Evolutionary conservation across 2,329 filamentous ascomycete genomes (phyloP), one percentile per base, ranked within the genome.

Genomic region (Dichotomopilus funicola): DNA sequence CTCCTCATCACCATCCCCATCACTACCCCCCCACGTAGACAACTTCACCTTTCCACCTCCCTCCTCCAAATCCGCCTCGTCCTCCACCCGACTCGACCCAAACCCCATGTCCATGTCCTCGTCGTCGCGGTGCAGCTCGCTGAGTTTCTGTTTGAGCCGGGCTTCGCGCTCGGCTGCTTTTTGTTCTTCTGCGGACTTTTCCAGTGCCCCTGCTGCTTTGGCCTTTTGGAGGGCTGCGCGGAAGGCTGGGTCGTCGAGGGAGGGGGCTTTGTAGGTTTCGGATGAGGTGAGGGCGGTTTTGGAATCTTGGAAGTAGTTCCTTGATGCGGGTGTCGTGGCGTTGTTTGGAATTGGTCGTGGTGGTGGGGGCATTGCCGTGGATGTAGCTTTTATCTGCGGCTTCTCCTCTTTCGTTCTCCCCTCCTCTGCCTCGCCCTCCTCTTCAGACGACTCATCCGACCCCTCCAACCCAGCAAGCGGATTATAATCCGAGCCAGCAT

Each of bases 51-150:
- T 83, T 2, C 19, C 19, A 27, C 19, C 19, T 44, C 75, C 74
- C 27, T 79, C 78, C 42, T 91, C 88, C 61, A 87, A 81, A 61
- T 95, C 91, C 57, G 91, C 91, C 49, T 91, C 91, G 65, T 96
- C 94, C 53, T 89, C 91, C 65, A 89, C 86, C 34, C 92, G 81
- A 66, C 87, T 94, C 19, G 85, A 89, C 37, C 94, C 94, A 66
- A 99, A 97, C 58, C 91, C 92, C 77, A 97, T 82, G 66, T 99
- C 94, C 73, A 99, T 80, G 71, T 99, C 92, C 55, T 92, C 85
- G 48, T 91, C 83, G 68, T 97, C 92, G 48, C 91, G 82, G 62
- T 88, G 87, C 54, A 85, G 82, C 57, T 79, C 79, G 63, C 85
- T 77, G 5, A 96, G 76, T 75, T 96, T 87, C 61, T 82, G 86